These are phyloP conservation scores for Yamadazyma atlantica DNA, from an alignment of 1,139 yeast genomes.

Conservation along the genomic window DNA sequence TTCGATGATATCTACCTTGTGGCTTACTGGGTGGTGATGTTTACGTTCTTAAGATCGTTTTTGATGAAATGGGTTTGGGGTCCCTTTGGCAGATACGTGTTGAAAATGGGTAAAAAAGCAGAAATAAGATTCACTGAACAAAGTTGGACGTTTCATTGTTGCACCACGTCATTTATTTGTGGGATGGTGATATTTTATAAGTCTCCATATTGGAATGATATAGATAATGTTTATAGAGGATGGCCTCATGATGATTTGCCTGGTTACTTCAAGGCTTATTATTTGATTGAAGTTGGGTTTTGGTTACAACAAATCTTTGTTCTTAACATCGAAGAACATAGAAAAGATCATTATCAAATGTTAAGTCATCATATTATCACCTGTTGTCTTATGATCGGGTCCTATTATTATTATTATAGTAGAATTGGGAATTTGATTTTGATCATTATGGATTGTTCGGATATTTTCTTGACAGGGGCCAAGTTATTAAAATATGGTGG, in stretches of 20 bases:
- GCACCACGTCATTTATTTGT: conserved; percentile 50
- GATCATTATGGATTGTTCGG: conserved; percentile 82
- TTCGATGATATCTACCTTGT: conserved; percentile 57
- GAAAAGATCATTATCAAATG: conserved; percentile 88
- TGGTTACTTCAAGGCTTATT: conserved; percentile 61
- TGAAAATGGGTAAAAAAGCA: conserved; percentile 53
- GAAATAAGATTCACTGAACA: conserved; percentile 79
- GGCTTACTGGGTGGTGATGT: conserved; percentile 52
- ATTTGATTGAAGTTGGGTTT: conserved; percentile 66
- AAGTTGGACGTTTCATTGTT: conserved; percentile 76
- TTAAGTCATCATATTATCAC: conserved; percentile 86
- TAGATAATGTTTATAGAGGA: conserved; percentile 59
- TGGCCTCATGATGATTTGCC: conserved; percentile 73
- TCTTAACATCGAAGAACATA: conserved; percentile 69
- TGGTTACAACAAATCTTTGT: conserved; percentile 84
- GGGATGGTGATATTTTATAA: conserved; percentile 60
- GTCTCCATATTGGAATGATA: conserved; percentile 60
- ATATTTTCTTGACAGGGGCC: conserved; percentile 68
- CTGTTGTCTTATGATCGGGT: conserved; percentile 62
- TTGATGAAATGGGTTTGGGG: conserved; percentile 57
- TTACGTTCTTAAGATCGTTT: conserved; percentile 60
- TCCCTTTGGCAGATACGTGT: conserved; percentile 53
- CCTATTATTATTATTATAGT: conserved; percentile 70
- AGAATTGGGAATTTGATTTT: conserved; percentile 79
- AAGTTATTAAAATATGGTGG: conserved; percentile 78